These are phyloP conservation scores for Stylonectria norvegica DNA, from an alignment of 2,329 filamentous ascomycete genomes.

Conservation along the genomic window DNA sequence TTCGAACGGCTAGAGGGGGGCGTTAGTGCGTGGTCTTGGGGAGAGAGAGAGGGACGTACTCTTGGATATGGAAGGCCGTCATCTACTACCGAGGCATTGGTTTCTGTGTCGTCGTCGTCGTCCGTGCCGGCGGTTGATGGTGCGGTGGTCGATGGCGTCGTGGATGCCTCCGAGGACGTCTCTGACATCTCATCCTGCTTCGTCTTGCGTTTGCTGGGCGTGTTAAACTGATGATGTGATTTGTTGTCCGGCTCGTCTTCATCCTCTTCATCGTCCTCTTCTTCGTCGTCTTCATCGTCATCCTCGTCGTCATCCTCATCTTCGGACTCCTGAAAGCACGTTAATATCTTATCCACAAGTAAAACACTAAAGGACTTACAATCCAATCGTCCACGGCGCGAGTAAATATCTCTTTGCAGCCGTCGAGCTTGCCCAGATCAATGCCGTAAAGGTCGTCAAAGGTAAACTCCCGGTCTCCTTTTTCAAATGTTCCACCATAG, in stretches of 20 bases:
- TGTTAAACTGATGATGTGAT: constrained; percentile 45
- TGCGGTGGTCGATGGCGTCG: constrained; percentile 26
- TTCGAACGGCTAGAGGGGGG: constrained; percentile 71
- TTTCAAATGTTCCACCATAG: constrained; percentile 93
- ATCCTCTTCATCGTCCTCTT: constrained; percentile 53
- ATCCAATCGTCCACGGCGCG: constrained; percentile 82
- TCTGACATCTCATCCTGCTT: constrained; percentile 44
- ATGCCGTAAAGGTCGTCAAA: constrained; percentile 94
- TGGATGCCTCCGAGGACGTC: constrained; percentile 27
- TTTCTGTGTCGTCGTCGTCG: constrained; percentile 49
- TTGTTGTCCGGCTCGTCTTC: constrained; percentile 46
- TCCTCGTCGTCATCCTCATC: constrained; percentile 57
- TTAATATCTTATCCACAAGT: no score
- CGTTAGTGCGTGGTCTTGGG: constrained; percentile 20
- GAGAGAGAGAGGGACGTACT: constrained; percentile 34
- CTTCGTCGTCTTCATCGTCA: constrained; percentile 59
- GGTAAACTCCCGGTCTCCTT: constrained; percentile 90
- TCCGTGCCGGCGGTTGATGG: no score
- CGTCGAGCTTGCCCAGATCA: constrained; percentile 91
- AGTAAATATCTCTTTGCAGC: constrained; percentile 86
- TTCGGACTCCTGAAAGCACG: constrained; percentile 54
- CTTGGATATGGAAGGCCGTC: constrained; percentile 72
- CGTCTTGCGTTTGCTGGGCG: constrained; percentile 56
- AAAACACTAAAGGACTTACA: constrained; percentile 49
- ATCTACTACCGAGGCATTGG: constrained; percentile 53